These are phyloP conservation scores for Tieghemostelium lacteum DNA, from an alignment of 78 protist genomes.

Conservation along the genomic window DNA sequence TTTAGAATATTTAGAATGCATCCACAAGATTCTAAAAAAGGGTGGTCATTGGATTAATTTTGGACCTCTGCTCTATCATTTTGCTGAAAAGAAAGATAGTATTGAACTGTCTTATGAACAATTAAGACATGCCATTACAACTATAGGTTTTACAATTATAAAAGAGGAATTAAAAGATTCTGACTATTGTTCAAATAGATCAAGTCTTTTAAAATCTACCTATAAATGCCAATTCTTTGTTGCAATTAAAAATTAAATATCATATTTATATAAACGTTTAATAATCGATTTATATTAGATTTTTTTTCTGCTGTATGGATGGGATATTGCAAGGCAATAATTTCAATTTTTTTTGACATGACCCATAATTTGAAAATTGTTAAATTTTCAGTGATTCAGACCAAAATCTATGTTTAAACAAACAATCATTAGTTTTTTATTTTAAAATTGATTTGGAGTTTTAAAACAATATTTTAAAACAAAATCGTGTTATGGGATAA, in stretches of 20 bases:
- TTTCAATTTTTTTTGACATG: too few relatives aligned
- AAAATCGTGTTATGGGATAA: too few relatives aligned
- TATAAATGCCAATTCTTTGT: conserved; percentile 72
- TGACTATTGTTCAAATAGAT: conserved; percentile 41
- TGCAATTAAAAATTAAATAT: not conserved
- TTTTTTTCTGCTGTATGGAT: too few relatives aligned
- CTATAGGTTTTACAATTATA: conserved; percentile 40
- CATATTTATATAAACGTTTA: not conserved
- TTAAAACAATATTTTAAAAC: too few relatives aligned
- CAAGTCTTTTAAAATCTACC: conserved; percentile 16
- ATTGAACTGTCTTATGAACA: conserved; percentile 81
- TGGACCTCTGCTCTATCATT: conserved; percentile 86
- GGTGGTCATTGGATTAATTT: conserved; percentile 89
- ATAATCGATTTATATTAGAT: too few relatives aligned
- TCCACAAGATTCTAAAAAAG: conserved; percentile 71
- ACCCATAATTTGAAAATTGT: too few relatives aligned
- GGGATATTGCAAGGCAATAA: too few relatives aligned
- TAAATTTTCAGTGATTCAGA: too few relatives aligned
- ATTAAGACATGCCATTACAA: conserved; percentile 40
- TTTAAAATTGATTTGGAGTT: too few relatives aligned
- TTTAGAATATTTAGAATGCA: conserved; percentile 88
- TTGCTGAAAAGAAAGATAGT: conserved; percentile 73
- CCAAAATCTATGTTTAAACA: too few relatives aligned
- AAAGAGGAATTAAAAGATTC: conserved; percentile 49
- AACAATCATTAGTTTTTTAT: too few relatives aligned